Conservation (phyloP, 768 basidiomycete species). For the Suillus lakei region DNA sequence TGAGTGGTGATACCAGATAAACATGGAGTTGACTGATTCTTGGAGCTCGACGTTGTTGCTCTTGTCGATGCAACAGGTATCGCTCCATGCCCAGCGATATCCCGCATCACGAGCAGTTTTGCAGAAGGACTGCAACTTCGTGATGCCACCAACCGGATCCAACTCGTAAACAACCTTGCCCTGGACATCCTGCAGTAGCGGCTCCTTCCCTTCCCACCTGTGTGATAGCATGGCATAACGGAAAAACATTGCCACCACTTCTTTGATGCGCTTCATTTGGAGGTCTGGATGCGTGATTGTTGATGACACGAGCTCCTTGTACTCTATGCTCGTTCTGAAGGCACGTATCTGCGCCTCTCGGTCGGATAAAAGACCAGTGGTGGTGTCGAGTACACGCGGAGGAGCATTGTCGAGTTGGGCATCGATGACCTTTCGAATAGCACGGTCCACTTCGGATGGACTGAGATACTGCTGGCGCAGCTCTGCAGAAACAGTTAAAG, state of each 20-base stretch:
- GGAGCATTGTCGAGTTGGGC: not conserved
- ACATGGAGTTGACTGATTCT: slow-evolving; percentile 21
- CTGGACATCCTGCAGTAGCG: too few species aligned
- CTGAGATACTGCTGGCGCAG: not conserved
- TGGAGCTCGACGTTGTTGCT: slow-evolving; percentile 16
- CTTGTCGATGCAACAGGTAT: slow-evolving; percentile 18
- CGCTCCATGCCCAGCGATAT: not conserved
- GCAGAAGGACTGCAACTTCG: not conserved
- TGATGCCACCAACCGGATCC: not conserved
- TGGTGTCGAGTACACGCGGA: not conserved
- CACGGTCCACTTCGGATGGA: not conserved
- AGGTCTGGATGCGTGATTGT: not conserved
- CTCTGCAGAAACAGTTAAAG: not conserved
- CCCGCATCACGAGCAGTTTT: too few species aligned
- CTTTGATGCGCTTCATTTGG: not conserved
- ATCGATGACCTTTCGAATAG: not conserved
- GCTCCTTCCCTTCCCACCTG: not conserved
- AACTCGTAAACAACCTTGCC: not conserved
- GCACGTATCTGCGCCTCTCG: not conserved
- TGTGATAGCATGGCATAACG: not conserved
- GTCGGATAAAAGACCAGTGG: not conserved
- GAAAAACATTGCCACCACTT: not conserved
- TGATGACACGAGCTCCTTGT: not conserved
- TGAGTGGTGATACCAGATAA: not conserved
- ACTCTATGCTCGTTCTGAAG: not conserved